A percentile compares a stretch with the other conserved stretches of the same genome.
These are phyloP conservation scores for Neocallimastix lanati DNA, from an alignment of 192 early-diverging fungal species.

Conservation along the genomic window DNA sequence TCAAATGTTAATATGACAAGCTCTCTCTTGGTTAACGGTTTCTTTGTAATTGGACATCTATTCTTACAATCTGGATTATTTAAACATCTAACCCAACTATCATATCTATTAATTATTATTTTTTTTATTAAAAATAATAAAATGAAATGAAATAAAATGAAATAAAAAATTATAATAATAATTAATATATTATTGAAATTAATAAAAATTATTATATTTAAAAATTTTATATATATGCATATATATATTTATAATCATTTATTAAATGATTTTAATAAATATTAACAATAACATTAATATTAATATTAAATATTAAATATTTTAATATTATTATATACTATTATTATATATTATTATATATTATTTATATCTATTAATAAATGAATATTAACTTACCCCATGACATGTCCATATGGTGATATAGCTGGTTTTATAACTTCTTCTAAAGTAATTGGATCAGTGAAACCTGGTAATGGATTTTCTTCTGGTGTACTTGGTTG, in stretches of 20 bases:
- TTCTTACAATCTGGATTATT: constrained; percentile 62
- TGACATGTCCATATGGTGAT: constrained; percentile 81
- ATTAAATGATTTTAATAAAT: too few species aligned
- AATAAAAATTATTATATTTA: too few species aligned
- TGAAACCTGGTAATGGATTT: constrained; percentile 79
- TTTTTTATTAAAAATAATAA: too few species aligned
- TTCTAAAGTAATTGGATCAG: constrained; percentile 88
- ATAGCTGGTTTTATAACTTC: constrained; percentile 80
- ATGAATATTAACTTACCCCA: constrained; percentile 31
- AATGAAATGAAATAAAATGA: background rate
- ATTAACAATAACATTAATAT: too few species aligned
- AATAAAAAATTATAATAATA: background rate
- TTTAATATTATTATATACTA: too few species aligned
- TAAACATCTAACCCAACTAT: constrained; percentile 75
- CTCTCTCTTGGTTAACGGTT: constrained; percentile 77
- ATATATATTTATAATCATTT: too few species aligned
- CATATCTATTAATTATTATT: constrained; percentile 7
- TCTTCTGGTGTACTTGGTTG: constrained; percentile 9
- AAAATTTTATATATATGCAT: too few species aligned
- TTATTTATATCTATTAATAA: too few species aligned
- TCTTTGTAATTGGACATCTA: constrained; percentile 87
- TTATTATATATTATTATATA: too few species aligned
- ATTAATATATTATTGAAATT: too few species aligned
- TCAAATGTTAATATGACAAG: constrained; percentile 42
- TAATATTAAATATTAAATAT: too few species aligned